Evolutionary conservation across 164 flowering plant genomes (phyloP), one percentile per base, ranked within the genome.

Genomic region (Liquidambar formosana): DNA sequence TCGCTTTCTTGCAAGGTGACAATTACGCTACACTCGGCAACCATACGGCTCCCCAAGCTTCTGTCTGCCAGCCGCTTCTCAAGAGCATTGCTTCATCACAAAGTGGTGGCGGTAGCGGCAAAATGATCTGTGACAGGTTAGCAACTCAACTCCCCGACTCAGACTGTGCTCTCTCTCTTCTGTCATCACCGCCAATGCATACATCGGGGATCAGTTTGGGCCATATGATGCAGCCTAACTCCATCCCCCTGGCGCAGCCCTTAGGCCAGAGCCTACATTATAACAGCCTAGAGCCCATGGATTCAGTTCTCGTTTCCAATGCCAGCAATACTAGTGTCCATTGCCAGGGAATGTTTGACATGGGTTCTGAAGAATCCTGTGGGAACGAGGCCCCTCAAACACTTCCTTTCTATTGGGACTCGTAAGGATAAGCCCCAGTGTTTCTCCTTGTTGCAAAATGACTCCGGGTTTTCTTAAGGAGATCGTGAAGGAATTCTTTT

Each of bases 111-210:
- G 38, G 72, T 22, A 15, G 57, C 46, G 47, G 77, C 63, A 71
- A 69, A 47, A 59, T 80, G 65, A 79, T 77, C 66, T 60, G 68
- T n/a, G 76, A 80, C 66, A 74, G 78, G 72, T 59, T 80, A 63
- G 66, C 76, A 28, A 68, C 62, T 63, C 78, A 62, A 69, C 76
- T 72, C 63, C 75, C 64, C 0, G 83, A 83, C 71, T 75, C 89
- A 28, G 84, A 86, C 71, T 81, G 91, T 87, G 94, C 94, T 89
- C 94, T 89, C 94, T 87, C 94, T 89, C 91, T 89, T 87, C 94
- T 89, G 94, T 89, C 94, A 87, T 81, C 85, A 48, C 80, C 80
- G 53, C 67, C 67, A 27, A 68, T 76, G 54, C 89, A 76, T 66
- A 72, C 80, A 63, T 71, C 83, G 23, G 78, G 81, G 62, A 73